Conservation (phyloP, 2,329 filamentous ascomycete genomes). For the Cladophialophora immunda region DNA sequence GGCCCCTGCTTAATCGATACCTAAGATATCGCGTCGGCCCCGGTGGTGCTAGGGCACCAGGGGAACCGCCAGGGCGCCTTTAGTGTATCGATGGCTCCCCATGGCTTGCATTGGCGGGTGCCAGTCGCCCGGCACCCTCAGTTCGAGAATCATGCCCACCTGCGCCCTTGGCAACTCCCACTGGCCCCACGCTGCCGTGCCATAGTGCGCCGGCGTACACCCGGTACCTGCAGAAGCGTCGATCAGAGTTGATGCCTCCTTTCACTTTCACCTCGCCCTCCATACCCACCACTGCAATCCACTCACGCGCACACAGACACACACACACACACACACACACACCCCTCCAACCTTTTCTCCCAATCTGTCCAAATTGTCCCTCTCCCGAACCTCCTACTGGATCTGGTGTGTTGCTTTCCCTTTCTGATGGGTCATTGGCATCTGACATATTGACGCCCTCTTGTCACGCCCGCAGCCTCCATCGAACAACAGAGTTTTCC, state of each 20-base stretch:
- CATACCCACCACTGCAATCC: background rate
- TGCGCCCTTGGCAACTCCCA: slow-evolving; percentile 3
- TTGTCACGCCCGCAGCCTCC: background rate
- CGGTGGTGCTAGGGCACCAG: slow-evolving; percentile 9
- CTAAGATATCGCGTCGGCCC: slow-evolving; percentile 23
- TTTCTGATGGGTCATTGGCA: slow-evolving; percentile 14
- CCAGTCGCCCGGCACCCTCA: slow-evolving; percentile 19
- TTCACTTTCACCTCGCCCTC: background rate
- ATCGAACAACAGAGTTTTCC: background rate
- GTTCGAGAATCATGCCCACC: background rate
- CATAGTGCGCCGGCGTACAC: slow-evolving; percentile 1
- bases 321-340: background rate
- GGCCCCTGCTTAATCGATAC: slow-evolving; percentile 2
- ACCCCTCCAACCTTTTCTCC: slow-evolving; percentile 17
- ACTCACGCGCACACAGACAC: background rate
- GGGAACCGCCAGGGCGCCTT: background rate
- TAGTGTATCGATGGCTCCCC: background rate
- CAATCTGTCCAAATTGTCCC: slow-evolving; percentile 17
- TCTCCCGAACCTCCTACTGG: background rate
- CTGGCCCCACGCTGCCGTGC: background rate
- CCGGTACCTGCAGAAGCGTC: slow-evolving; percentile 26
- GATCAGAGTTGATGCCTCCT: slow-evolving; percentile 18
- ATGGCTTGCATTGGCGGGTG: slow-evolving; percentile 22
- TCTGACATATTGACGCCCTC: slow-evolving; percentile 5
- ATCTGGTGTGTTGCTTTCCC: background rate